Evolutionary conservation across 768 basidiomycete species (phyloP).

Genomic region (Solioccasus polychromus): DNA sequence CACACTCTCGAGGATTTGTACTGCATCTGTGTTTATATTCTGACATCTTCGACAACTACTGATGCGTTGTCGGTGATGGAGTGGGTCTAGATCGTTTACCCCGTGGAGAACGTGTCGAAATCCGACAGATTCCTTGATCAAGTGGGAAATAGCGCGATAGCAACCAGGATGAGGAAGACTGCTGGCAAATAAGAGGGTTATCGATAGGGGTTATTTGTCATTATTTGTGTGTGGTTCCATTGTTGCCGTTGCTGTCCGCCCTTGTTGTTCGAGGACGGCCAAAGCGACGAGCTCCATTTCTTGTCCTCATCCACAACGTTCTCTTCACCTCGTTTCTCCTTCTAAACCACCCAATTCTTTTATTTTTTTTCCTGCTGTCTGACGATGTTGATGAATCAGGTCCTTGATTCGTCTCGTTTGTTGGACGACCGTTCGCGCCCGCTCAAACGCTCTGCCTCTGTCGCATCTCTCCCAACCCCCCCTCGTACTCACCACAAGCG

Average conservation of each 20-base stretch:
- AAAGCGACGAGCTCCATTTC: constrained; percentile 7
- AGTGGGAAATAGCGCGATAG: too few species aligned
- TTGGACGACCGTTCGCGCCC: constrained; percentile 26
- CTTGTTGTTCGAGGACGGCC: constrained; percentile 17
- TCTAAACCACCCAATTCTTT: background rate
- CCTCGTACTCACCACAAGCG: constrained; percentile 56
- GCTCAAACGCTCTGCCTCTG: constrained; percentile 63
- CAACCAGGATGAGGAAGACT: too few species aligned
- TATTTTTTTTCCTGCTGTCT: background rate
- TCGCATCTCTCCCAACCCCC: constrained; percentile 64
- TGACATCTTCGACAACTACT: too few species aligned
- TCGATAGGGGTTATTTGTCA: constrained; percentile 8
- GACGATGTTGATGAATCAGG: constrained; percentile 31
- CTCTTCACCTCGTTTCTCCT: constrained; percentile 6
- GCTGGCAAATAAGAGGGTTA: background rate
- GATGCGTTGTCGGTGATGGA: too few species aligned
- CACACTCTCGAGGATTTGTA: too few species aligned
- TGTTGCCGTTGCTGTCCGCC: constrained; percentile 12
- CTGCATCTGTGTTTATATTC: too few species aligned
- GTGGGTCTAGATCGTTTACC: too few species aligned
- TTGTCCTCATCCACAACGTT: constrained; percentile 22
- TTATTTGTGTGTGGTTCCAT: constrained; percentile 18
- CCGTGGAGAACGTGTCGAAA: too few species aligned
- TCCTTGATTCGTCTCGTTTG: constrained; percentile 34
- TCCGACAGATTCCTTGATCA: too few species aligned